Evolutionary conservation across 306 rosid species (phyloP), one percentile per base, ranked within the genome.

Genomic region (Acacia crassicarpa): DNA sequence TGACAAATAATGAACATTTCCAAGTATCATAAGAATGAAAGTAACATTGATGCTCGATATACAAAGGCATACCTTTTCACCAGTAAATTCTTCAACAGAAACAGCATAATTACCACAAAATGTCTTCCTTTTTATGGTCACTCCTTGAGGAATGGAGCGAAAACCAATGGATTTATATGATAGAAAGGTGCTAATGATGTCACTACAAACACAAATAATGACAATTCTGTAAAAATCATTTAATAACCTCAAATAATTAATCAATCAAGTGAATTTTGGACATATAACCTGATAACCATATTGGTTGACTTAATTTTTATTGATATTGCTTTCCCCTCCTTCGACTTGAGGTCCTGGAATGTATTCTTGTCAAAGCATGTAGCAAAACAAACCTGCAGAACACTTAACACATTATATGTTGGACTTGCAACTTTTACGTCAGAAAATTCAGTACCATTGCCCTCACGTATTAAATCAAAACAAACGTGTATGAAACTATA

Each of bases 311-410:
- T 74, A 72, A 82, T 53, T 78, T 49, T 44, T 82, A 85, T 82
- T 56, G 85, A 82, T 68, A 82, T 68, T 68, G 71, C 46, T 62
- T 86, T 86, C 38, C 89, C 77, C 67, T 86, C 86, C 75, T 79
- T 86, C 16, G 61, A 73, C 38, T 72, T 69, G 68, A 86, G 86
- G 79, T 79, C 80, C 33, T 74, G 59, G 65, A 79, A 68, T 59
- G 76, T 71, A 79, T 62, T 76, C n/a, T 13, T 76, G 78, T 82
- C 84, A 76, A 82, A 85, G 79, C 85, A 85, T 15, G 88, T 82
- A 51, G 88, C 88, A 49, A 85, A 85, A 77, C 88, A 85, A 59
- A 85, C 83, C 88, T 85, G 81, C 74, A 72, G 13, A 40, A 49
- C 71, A 40, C 22, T 51, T 51, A 5, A 5, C 58, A 51, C 58